Evolutionary conservation across 305 asterid species (phyloP), one percentile per base, ranked within the genome.

Genomic region (Fraxinus ornus): DNA sequence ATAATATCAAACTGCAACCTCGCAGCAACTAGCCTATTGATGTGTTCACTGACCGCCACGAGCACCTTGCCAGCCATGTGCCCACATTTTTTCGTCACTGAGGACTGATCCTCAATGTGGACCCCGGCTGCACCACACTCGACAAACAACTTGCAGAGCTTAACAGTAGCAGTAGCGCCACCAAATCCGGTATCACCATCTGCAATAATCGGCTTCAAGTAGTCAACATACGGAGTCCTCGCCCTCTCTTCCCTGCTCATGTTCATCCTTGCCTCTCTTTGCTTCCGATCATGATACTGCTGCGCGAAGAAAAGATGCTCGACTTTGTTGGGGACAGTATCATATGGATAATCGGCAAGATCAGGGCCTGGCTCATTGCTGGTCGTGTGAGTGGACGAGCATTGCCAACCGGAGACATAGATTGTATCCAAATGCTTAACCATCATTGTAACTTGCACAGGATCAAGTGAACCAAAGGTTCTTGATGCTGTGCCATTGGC

Each of bases 91-190:
- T 96, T 96, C 3, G 98, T 92, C 36, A 93, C 94, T 0, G 98
- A 94, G 4, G 99, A 96, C 57, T 96, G 98, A 60, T 96, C 99
- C 94, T 96, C 99, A 17, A 96, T 93, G 90, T 96, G 99, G 33
- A 96, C 98, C 0, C 98, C 99, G 9, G 98, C 98, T 13, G 99
- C 99, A 1, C 99, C 99, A n/a, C 99, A 98, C 89, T 96, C 99
- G 1, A 93, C 99, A 24, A 94, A 96, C 2, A 96, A 91, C 91
- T 96, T 96, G 87, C 98, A 94, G 2, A 96, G 95, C 91, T 95
- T 95, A 5, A 96, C 92, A 0, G 99, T 96, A 60, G 99, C 98
- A 47, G 99, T 96, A 83, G 99, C 94, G 44, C 98, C 98, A 49
- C 99, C 99, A 82, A 96, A 96, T 2, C 99, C 99, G 8, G 98